phyloP scores from a whole-genome alignment of 345 rosid species.

The Linum trigynum region DNA sequence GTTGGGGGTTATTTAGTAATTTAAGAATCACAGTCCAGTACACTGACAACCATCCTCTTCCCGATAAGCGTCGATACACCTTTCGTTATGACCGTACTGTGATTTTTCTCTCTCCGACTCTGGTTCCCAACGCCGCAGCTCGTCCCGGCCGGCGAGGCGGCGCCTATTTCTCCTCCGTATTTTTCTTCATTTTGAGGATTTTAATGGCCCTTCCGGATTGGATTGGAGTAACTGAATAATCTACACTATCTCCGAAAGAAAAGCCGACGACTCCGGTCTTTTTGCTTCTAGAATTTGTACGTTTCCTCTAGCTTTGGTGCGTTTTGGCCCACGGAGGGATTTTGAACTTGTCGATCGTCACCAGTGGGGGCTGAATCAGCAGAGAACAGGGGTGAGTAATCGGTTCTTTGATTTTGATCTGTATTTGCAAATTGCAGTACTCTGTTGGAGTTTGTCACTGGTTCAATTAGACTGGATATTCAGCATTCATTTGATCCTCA shows the following conservation, averaged over 20 bases:
- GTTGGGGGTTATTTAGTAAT: no score
- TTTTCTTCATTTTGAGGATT: no score
- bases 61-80: no score
- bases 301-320: neutral
- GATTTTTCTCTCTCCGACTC: neutral
- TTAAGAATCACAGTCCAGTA: no score
- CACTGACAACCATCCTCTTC: no score
- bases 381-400: conserved; percentile 75
- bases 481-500: neutral
- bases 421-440: neutral
- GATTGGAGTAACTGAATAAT: neutral
- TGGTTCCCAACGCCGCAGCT: no score
- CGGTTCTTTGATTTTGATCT: neutral
- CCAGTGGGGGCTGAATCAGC: conserved; percentile 96
- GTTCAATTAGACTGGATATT: neutral
- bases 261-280: neutral
- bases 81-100: no score
- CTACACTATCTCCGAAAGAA: neutral
- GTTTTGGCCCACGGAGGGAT: no score
- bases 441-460: neutral
- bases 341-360: conserved; percentile 51
- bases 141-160: no score
- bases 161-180: neutral
- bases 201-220: no score
- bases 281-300: neutral